phyloP scores from a whole-genome alignment of 371 early-diverging fungal species.

The Mortierella sp. region DNA sequence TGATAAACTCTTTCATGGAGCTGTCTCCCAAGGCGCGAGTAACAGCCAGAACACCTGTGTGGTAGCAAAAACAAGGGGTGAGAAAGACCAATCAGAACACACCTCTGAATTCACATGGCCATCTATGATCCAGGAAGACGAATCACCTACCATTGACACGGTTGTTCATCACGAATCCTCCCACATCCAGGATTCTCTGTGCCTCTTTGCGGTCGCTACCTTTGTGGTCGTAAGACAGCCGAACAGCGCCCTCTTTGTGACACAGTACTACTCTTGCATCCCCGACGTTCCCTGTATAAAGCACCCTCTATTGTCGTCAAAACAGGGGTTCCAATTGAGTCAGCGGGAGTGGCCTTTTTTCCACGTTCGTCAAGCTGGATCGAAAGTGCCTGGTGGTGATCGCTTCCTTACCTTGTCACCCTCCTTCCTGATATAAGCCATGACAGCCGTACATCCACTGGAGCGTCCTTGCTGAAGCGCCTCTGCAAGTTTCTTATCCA shows the following conservation, averaged over 20 bases:
- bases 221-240: slow-evolving; percentile 98
- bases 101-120: no score
- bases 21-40: slow-evolving; percentile 96
- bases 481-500: slow-evolving; percentile 82
- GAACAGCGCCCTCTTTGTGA: slow-evolving; percentile 84
- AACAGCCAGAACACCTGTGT: slow-evolving; percentile 91
- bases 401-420: slow-evolving; percentile 30
- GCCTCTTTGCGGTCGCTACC: slow-evolving; percentile 92
- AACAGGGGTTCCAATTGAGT: not conserved
- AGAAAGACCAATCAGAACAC: not conserved
- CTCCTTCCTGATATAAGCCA: slow-evolving; percentile 77
- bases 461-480: slow-evolving; percentile 67
- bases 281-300: slow-evolving; percentile 96
- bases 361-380: not conserved
- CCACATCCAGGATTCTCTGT: slow-evolving; percentile 88
- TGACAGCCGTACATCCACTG: slow-evolving; percentile 94
- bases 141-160: slow-evolving; percentile 90
- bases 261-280: slow-evolving; percentile 95
- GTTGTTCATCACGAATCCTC: slow-evolving; percentile 96
- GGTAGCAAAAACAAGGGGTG: not conserved
- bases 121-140: no score
- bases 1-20: slow-evolving; percentile 95
- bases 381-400: not conserved
- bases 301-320: slow-evolving; percentile 66
- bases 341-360: not conserved